phyloP scores from a whole-genome alignment of 306 rosid species.

The Adenanthera pavonina region DNA sequence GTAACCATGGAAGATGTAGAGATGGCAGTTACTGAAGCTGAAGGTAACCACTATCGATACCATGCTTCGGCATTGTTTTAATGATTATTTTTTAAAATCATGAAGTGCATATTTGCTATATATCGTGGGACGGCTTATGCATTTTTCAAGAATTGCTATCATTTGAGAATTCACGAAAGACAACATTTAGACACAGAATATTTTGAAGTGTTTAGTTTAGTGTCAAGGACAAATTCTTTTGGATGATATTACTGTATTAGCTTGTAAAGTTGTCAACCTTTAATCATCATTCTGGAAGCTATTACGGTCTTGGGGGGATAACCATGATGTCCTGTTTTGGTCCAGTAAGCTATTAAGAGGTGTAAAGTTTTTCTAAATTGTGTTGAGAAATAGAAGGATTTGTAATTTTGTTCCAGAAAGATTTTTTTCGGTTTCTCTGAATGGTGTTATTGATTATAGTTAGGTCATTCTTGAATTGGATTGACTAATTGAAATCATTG shows the following conservation, averaged over 20 bases:
- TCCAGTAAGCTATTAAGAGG: no score
- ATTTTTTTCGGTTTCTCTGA: no score
- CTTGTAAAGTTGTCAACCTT: not conserved
- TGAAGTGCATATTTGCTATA: not conserved
- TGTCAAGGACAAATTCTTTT: not conserved
- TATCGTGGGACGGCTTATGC: not conserved
- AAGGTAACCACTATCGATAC: constrained; percentile 50
- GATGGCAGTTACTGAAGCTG: constrained; percentile 80
- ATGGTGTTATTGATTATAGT: no score
- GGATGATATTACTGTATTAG: not conserved
- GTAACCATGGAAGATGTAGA: constrained; percentile 82
- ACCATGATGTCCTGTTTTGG: not conserved
- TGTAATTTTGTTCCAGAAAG: no score
- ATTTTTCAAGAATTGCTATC: not conserved
- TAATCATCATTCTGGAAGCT: not conserved
- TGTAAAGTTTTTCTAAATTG: no score
- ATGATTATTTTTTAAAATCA: not conserved
- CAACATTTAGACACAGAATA: not conserved
- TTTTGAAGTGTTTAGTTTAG: not conserved
- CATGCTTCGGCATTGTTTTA: not conserved
- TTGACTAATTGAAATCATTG: no score
- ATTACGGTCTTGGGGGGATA: not conserved
- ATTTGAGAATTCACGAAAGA: not conserved
- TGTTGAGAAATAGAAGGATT: no score
- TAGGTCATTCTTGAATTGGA: no score